Conservation (phyloP, 1,139 yeast genomes). For the Protomyces gravidus region DNA sequence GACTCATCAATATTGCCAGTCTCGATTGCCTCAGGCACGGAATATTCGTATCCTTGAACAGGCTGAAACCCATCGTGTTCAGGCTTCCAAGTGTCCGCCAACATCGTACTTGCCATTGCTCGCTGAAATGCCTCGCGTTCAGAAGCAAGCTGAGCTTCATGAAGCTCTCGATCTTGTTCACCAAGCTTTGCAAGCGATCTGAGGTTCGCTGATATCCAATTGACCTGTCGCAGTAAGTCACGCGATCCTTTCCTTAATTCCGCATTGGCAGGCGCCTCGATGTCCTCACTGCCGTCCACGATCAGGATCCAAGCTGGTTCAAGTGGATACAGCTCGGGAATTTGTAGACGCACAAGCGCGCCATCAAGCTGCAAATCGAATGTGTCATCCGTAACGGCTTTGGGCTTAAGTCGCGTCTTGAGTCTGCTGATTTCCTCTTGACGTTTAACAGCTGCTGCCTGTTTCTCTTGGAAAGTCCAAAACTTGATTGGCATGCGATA, state of each 20-base stretch:
- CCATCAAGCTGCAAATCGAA: conserved; percentile 5
- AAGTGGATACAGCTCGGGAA: conserved; percentile 9
- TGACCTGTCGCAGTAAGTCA: conserved; percentile 8
- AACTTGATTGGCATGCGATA: not conserved
- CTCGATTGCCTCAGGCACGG: conserved; percentile 10
- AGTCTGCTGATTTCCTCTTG: not conserved
- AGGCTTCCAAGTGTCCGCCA: not conserved
- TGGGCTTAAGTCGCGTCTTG: not conserved
- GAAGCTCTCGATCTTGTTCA: not conserved
- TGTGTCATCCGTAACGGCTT: not conserved
- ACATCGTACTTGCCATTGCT: not conserved
- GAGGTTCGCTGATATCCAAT: conserved; percentile 17
- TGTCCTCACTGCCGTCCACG: conserved; percentile 8
- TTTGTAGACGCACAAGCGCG: conserved; percentile 5
- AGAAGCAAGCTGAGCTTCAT: not conserved
- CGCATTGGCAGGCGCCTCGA: conserved; percentile 9
- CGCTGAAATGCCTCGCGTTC: not conserved
- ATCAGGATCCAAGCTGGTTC: conserved; percentile 19
- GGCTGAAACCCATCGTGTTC: conserved; percentile 8
- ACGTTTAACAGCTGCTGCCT: not conserved
- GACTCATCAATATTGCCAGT: too few species aligned
- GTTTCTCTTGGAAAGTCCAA: not conserved
- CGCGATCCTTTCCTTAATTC: conserved; percentile 6
- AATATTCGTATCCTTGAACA: conserved; percentile 1
- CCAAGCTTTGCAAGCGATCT: not conserved